A percentile compares a stretch with the other conserved stretches of the same genome.
Conservation (phyloP, 495 filamentous ascomycete species). For the Alectoria sarmentosa region DNA sequence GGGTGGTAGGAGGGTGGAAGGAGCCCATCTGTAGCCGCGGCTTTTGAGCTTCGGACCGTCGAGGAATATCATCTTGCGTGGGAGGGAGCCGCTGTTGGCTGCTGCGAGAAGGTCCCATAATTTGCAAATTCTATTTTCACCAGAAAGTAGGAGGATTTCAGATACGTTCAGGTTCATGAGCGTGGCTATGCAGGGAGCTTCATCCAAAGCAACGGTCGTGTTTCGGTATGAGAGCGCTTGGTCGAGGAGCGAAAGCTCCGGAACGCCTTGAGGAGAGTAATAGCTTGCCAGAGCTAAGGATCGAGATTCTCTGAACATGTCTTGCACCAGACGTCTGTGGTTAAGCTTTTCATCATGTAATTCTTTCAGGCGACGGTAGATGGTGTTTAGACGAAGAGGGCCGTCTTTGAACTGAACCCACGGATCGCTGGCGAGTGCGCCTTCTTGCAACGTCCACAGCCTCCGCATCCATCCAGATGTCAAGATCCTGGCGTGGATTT, state of each 20-base stretch:
- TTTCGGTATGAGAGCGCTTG: slow-evolving; percentile 12
- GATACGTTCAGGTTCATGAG: not conserved
- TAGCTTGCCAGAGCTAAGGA: not conserved
- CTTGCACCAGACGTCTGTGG: slow-evolving; percentile 1
- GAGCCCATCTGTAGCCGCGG: slow-evolving; percentile 17
- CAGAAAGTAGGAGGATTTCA: not conserved
- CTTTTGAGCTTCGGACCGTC: slow-evolving; percentile 9
- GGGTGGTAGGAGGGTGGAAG: slow-evolving; percentile 14
- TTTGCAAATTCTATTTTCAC: not conserved
- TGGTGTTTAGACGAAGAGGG: not conserved
- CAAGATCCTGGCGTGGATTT: slow-evolving; percentile 9
- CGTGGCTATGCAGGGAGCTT: not conserved
- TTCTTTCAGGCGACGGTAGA: not conserved
- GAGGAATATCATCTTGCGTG: slow-evolving; percentile 7
- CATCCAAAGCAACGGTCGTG: slow-evolving; percentile 1
- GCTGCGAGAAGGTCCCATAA: slow-evolving; percentile 10
- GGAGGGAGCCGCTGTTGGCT: slow-evolving; percentile 8
- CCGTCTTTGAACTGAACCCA: slow-evolving; percentile 17
- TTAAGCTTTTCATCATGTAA: not conserved
- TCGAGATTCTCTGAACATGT: not conserved
- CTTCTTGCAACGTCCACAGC: slow-evolving; percentile 19
- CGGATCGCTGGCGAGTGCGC: slow-evolving; percentile 3
- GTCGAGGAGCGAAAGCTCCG: slow-evolving; percentile 3
- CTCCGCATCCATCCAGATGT: slow-evolving; percentile 21
- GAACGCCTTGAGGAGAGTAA: not conserved